These are phyloP conservation scores for Pythium phragmitis DNA, from an alignment of 352 stramenopile genomes.

Conservation along the genomic window DNA sequence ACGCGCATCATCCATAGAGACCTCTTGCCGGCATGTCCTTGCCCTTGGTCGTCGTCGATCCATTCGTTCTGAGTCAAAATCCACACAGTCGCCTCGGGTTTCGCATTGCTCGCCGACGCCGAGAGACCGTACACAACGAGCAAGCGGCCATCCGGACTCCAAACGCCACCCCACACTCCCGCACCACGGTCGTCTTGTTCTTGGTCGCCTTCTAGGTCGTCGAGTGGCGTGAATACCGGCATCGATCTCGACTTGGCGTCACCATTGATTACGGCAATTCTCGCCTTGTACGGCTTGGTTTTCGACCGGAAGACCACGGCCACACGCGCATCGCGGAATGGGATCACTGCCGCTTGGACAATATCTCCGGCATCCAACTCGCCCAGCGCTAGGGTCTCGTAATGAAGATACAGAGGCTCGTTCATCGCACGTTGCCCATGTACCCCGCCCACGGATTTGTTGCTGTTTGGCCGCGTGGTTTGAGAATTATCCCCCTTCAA, in stretches of 20 bases:
- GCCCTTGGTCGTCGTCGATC: constrained; percentile 24
- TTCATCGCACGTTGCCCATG: constrained; percentile 7
- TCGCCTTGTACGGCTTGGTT: constrained; percentile 5
- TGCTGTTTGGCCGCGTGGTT: constrained; percentile 8
- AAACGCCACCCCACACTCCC: constrained; percentile 16
- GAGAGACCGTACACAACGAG: constrained; percentile 42
- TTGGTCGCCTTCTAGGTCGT: not conserved
- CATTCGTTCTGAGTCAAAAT: constrained; percentile 42
- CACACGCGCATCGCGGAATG: constrained; percentile 20
- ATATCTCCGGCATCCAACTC: not conserved
- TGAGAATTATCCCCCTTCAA: constrained; percentile 3
- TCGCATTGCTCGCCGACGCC: constrained; percentile 20
- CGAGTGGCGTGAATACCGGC: constrained; percentile 11
- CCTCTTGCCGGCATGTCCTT: not conserved
- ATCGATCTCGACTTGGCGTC: not conserved
- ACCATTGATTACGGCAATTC: constrained; percentile 10
- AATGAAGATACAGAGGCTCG: constrained; percentile 21
- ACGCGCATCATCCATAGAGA: constrained; percentile 34
- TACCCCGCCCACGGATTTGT: constrained; percentile 2
- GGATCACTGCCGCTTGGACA: not conserved
- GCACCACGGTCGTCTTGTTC: not conserved
- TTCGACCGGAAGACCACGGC: constrained; percentile 21
- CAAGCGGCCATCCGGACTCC: constrained; percentile 54
- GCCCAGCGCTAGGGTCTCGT: constrained; percentile 3
- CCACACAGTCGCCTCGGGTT: constrained; percentile 35